Evolutionary conservation across 2,329 filamentous ascomycete genomes (phyloP).

Genomic region (Raffaelea albimanens): DNA sequence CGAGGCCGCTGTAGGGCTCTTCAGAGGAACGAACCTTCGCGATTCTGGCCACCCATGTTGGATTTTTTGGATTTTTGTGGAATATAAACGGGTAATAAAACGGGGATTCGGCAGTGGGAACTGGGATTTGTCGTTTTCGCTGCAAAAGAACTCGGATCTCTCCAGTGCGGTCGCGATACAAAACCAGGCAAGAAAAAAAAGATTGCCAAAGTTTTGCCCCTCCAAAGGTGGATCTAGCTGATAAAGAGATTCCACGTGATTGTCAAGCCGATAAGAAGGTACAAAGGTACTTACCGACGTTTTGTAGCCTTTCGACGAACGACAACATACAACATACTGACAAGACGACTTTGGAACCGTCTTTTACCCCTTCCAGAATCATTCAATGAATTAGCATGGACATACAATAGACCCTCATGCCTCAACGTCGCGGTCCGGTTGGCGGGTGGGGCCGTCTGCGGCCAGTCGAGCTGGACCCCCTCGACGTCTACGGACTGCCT

Average conservation of each 20-base stretch:
- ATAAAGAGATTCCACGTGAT: too few species aligned
- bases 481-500: conserved; percentile 74
- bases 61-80: neutral
- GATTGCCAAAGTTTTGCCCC: too few species aligned
- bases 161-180: neutral
- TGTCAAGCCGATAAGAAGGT: too few species aligned
- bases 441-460: conserved; percentile 63
- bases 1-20: neutral
- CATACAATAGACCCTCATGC: conserved; percentile 6
- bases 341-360: neutral
- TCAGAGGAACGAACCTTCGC: conserved; percentile 44
- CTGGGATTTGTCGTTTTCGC: too few species aligned
- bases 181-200: neutral
- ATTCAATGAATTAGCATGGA: conserved; percentile 8
- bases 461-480: conserved; percentile 62
- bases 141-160: too few species aligned
- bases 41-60: conserved; percentile 57
- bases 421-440: conserved; percentile 20
- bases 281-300: too few species aligned
- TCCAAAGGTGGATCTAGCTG: too few species aligned
- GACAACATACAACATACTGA: too few species aligned
- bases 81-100: too few species aligned
- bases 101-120: too few species aligned
- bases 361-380: neutral
- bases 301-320: too few species aligned